Percentiles rank a stretch among this genome's conserved stretches.
Conservation (phyloP, 352 stramenopile genomes). For the Lagenidium giganteum region DNA sequence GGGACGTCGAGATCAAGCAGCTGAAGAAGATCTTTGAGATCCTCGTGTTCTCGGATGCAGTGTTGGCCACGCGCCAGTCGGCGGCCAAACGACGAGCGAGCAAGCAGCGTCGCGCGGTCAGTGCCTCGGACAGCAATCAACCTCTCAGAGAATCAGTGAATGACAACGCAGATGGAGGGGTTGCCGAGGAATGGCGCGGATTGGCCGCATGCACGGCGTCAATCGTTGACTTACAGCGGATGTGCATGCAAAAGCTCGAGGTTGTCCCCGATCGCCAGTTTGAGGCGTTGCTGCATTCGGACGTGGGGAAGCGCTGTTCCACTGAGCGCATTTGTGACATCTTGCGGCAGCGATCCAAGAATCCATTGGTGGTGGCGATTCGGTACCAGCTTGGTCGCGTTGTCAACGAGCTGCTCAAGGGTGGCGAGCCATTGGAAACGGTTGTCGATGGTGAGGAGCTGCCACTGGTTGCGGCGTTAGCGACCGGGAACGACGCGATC, state of each 20-base stretch:
- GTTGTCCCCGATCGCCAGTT: slow-evolving; percentile 35
- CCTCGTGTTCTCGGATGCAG: slow-evolving; percentile 41
- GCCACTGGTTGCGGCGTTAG: slow-evolving; percentile 51
- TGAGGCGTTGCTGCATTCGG: slow-evolving; percentile 37
- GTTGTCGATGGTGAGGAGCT: slow-evolving; percentile 36
- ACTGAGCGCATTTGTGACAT: slow-evolving; percentile 50
- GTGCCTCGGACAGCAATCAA: too few relatives aligned
- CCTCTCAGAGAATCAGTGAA: too few relatives aligned
- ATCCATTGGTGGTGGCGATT: slow-evolving; percentile 52
- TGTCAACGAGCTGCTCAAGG: slow-evolving; percentile 56
- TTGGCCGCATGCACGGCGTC: slow-evolving; percentile 6
- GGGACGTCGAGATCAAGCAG: not conserved
- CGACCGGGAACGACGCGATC: slow-evolving; percentile 61
- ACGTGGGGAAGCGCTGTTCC: slow-evolving; percentile 45
- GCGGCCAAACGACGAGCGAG: slow-evolving; percentile 8
- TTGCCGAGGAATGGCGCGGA: slow-evolving; percentile 5
- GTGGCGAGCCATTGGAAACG: slow-evolving; percentile 33
- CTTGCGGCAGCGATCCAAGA: slow-evolving; percentile 41
- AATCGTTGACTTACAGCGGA: slow-evolving; percentile 24
- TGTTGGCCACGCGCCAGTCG: slow-evolving; percentile 25
- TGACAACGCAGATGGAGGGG: too few relatives aligned
- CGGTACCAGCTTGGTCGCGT: slow-evolving; percentile 62
- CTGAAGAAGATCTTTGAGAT: slow-evolving; percentile 24
- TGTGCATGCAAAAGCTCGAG: slow-evolving; percentile 46
- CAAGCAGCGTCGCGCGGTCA: too few relatives aligned